Conservation (phyloP, 345 rosid genomes). For the Cardamine chenopodiifolia region DNA sequence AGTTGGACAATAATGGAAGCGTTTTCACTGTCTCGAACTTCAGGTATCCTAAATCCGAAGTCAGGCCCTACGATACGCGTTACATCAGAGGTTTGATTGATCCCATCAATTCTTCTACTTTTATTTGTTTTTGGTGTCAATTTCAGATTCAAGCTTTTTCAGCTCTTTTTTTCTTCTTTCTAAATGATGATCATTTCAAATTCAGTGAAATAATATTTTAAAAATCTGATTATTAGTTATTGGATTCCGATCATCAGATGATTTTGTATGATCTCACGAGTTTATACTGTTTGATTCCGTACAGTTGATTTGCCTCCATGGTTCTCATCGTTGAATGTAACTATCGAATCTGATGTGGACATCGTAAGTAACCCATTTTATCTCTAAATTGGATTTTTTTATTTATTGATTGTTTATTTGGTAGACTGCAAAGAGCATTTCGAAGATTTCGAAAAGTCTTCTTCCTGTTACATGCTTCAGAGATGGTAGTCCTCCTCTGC, state of each 20-base stretch:
- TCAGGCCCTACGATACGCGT: conserved; percentile 64
- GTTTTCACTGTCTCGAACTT: conserved; percentile 64
- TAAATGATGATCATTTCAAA: conserved; percentile 7
- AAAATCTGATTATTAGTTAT: background rate
- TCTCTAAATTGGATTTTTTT: too few species aligned
- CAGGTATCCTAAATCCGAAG: conserved; percentile 63
- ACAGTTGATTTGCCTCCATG: conserved; percentile 93
- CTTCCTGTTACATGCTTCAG: conserved; percentile 84
- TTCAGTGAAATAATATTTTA: background rate
- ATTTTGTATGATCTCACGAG: background rate
- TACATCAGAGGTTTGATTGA: conserved; percentile 64
- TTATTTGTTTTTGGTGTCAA: background rate
- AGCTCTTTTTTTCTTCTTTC: background rate
- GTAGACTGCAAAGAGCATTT: conserved; percentile 56
- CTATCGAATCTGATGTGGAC: conserved; percentile 74
- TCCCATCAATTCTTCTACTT: background rate
- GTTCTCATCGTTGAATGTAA: conserved; percentile 81
- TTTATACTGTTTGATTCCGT: conserved; percentile 29
- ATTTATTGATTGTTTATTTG: conserved; percentile 2
- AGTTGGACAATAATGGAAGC: conserved; percentile 25
- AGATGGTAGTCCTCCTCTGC: conserved; percentile 94
- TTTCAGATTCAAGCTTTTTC: conserved; percentile 1
- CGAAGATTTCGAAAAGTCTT: conserved; percentile 52
- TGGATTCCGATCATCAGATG: background rate
- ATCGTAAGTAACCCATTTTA: conserved; percentile 91